Evolutionary conservation across 768 basidiomycete species (phyloP).

Genomic region (Podaxis mareebaensis): DNA sequence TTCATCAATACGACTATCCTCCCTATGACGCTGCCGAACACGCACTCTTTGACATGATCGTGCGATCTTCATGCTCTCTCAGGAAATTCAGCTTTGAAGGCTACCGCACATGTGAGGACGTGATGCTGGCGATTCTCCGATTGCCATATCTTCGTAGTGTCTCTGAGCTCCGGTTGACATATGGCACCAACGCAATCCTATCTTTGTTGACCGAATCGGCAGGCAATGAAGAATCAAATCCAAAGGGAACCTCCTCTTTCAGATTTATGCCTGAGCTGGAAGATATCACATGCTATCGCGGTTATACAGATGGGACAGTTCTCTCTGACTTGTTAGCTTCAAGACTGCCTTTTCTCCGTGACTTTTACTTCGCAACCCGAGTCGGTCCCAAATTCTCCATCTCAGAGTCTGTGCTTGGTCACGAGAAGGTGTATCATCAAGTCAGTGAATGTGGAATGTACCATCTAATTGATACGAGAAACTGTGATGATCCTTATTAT

Average conservation of each 20-base stretch:
- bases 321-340: neutral
- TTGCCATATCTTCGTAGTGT: neutral
- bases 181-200: neutral
- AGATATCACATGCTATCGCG: neutral
- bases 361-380: neutral
- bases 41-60: neutral
- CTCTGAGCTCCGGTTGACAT: neutral
- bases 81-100: neutral
- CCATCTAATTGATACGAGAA: neutral
- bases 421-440: neutral
- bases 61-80: neutral
- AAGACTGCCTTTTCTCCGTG: neutral
- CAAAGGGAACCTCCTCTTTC: neutral
- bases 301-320: neutral
- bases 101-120: neutral
- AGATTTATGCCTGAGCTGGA: neutral
- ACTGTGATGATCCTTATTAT: neutral
- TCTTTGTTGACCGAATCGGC: neutral
- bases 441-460: neutral
- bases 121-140: neutral
- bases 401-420: neutral
- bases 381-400: neutral
- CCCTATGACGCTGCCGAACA: neutral
- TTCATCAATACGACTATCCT: neutral
- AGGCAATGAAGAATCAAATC: neutral